Conservation (phyloP, 2,329 filamentous ascomycete genomes). For the Diaporthe vaccinii region DNA sequence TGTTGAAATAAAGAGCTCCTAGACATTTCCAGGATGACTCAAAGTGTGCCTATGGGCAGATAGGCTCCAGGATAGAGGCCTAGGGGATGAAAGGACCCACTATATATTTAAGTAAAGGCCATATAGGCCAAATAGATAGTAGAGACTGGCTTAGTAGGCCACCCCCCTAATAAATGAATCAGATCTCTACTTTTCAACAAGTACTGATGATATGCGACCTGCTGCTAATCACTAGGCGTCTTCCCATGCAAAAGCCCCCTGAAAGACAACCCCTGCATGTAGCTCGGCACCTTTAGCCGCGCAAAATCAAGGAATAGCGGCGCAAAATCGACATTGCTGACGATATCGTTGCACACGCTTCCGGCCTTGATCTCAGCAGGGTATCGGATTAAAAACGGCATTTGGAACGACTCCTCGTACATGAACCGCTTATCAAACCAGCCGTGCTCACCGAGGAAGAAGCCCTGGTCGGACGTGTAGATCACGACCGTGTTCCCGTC, state of each 20-base stretch:
- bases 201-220: conserved; percentile 67
- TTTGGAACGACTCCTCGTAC: conserved; percentile 70
- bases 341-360: conserved; percentile 60
- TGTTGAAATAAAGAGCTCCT: too few relatives aligned
- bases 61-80: too few relatives aligned
- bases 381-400: conserved; percentile 65
- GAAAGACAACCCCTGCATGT: conserved; percentile 67
- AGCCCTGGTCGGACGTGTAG: conserved; percentile 69
- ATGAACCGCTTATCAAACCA: conserved; percentile 72
- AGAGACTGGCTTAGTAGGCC: too few relatives aligned
- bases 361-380: conserved; percentile 56
- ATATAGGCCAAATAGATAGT: too few relatives aligned
- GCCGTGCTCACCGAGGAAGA: conserved; percentile 69
- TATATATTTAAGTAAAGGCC: too few relatives aligned
- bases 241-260: conserved; percentile 51
- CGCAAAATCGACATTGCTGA: conserved; percentile 69
- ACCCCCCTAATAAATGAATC: too few relatives aligned
- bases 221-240: conserved; percentile 60
- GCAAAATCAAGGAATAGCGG: conserved; percentile 64
- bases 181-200: too few relatives aligned
- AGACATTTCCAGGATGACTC: too few relatives aligned
- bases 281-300: conserved; percentile 55
- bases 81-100: too few relatives aligned
- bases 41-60: too few relatives aligned
- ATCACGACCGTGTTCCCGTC: conserved; percentile 63